Percentiles rank a stretch among this genome's conserved stretches.
Evolutionary conservation across 371 early-diverging fungal genomes (phyloP).

Genomic region (Apophysomyces elegans): DNA sequence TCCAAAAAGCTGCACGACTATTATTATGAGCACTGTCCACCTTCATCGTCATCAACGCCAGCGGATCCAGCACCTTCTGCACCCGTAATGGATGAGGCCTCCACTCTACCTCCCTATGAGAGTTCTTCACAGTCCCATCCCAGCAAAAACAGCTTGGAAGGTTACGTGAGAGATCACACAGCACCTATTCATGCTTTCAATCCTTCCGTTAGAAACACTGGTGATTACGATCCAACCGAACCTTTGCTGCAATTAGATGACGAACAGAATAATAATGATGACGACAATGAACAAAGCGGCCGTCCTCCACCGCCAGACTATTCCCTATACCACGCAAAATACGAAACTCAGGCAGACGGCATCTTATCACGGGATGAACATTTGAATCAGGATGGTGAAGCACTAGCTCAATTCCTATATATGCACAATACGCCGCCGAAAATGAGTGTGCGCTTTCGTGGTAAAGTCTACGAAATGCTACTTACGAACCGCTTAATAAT

Average conservation of each 20-base stretch:
- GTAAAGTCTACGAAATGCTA: conserved; percentile 16
- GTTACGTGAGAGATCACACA: conserved; percentile 20
- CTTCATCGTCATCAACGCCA: conserved; percentile 18
- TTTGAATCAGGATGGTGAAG: conserved; percentile 51
- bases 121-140: conserved; percentile 15
- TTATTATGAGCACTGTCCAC: conserved; percentile 33
- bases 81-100: conserved; percentile 11
- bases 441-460: conserved; percentile 41
- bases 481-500: background rate
- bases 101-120: conserved; percentile 38
- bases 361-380: conserved; percentile 41
- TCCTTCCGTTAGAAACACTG: conserved; percentile 2
- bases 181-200: conserved; percentile 15
- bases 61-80: conserved; percentile 25
- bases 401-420: conserved; percentile 44
- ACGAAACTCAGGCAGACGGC: conserved; percentile 21
- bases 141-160: conserved; percentile 19
- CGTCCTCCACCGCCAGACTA: conserved; percentile 50
- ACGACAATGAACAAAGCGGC: conserved; percentile 10
- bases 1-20: conserved; percentile 35
- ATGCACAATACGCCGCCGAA: conserved; percentile 45
- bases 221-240: conserved; percentile 15
- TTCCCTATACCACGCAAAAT: conserved; percentile 39
- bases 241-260: conserved; percentile 18
- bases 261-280: conserved; percentile 12